Base-by-base conservation (phyloP, 257 asterid species). In the Salvia splendens region DNA sequence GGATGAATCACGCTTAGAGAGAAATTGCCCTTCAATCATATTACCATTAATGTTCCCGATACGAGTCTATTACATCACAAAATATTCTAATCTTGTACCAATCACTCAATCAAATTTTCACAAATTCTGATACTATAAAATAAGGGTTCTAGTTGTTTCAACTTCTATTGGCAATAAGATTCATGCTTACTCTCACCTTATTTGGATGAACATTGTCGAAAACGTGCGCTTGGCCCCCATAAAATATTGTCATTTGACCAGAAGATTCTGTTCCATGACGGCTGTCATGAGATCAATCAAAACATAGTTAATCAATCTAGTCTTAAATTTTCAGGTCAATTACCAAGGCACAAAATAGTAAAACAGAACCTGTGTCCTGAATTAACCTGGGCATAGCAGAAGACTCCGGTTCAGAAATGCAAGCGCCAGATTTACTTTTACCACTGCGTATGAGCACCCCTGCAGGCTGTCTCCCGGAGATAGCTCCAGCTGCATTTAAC, bases 201-300 rank as follows among this genome's bases (percentile, higher is more conserved):
- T 77, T 89, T 33, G 95, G 96, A 71, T 85, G 96, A 65, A 92
- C 95, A 60, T 81, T 82, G 83, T 92, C 98, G 53, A 92, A 92
- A 14, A 89, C 98, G 68, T 89, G 98, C 0, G 96, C 96, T 78
- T 92, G 98, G 71, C 98, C 98, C 50, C 90, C 90, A 9, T 89
- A 92, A 75, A 92, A 92, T 81, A 92, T 89, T 69, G 98, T 89
- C 98, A 92, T 92, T 67, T 92, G 96, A 64, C 89, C 83, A 43
- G 73, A 61, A 17, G 89, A 70, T 68, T 77, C 80, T 7, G 74
- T 49, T 72, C 89, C 91, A 24, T 75, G 89, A 72, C 79, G 82
- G 74, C 98, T 89, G 83, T 68, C 74, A 84, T 11, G 59, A 67
- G 70, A 74, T 68, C 48, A 72, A 68, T 32, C 3, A 57, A 75